These are phyloP conservation scores for Scheffersomyces titani DNA, from an alignment of 1,139 yeast genomes.

Conservation along the genomic window DNA sequence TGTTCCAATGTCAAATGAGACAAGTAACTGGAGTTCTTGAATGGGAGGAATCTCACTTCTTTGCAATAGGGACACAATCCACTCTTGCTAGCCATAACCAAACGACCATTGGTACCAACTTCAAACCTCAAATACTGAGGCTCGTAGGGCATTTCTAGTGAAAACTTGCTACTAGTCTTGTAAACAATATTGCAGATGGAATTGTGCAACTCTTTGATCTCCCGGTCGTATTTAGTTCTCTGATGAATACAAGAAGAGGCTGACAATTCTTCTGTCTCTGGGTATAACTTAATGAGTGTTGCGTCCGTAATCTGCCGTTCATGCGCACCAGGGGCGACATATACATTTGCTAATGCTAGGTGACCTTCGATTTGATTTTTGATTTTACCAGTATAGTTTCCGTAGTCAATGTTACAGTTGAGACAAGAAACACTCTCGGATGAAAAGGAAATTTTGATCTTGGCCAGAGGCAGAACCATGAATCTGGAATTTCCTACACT, in stretches of 20 bases:
- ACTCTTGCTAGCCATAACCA: slow-evolving; percentile 24
- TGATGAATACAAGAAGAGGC: slow-evolving; percentile 6
- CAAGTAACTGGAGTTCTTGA: slow-evolving; percentile 34
- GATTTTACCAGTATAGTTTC: slow-evolving; percentile 9
- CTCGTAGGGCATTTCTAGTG: slow-evolving; percentile 24
- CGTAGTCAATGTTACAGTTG: slow-evolving; percentile 7
- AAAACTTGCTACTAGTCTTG: slow-evolving; percentile 19
- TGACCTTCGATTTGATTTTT: neutral
- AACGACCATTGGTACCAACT: slow-evolving; percentile 16
- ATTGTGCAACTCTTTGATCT: slow-evolving; percentile 7
- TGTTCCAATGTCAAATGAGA: slow-evolving; percentile 37
- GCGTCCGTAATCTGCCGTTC: neutral
- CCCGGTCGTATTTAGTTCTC: slow-evolving; percentile 8
- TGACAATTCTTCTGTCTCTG: neutral
- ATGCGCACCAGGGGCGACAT: neutral
- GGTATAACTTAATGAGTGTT: neutral
- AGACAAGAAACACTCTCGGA: slow-evolving; percentile 4
- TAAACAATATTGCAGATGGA: slow-evolving; percentile 18
- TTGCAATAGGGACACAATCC: slow-evolving; percentile 38
- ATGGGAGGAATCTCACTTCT: slow-evolving; percentile 30
- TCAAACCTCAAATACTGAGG: slow-evolving; percentile 31
- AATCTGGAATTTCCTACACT: neutral
- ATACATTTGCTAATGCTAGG: slow-evolving; percentile 1
- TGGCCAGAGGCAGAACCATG: neutral
- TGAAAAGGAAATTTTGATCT: neutral